Evolutionary conservation across 2,329 filamentous ascomycete genomes (phyloP), one percentile per base, ranked within the genome.

Genomic region (Trichoderma sp.): DNA sequence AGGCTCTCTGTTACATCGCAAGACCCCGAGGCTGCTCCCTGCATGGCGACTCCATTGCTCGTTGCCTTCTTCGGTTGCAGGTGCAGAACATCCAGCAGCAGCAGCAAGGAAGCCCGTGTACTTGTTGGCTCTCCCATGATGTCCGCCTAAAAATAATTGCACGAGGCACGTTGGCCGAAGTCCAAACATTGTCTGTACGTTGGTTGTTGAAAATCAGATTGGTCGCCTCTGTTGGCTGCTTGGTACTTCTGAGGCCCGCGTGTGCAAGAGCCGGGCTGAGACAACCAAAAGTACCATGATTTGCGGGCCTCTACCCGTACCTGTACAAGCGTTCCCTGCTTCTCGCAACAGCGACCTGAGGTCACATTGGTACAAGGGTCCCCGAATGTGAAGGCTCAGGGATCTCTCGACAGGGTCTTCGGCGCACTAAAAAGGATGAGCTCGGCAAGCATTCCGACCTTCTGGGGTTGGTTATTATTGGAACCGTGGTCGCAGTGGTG

Each of bases 381-480:
- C 34, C 58, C 57, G 12, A n/a, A 47, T 32, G 32, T 53, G 63
- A 39, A 56, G 30, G 60, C 21, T 21, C 68, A 63, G 43, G 64
- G 71, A 53, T 56, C 58, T 43, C 30, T 71, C 58, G 47, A 65
- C 71, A 72, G 71, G 71, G 71, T 72, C 66, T 72, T 72, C 71
- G 71, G 71, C 71, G 71, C 71, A 72, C 71, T 72, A 72, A 64
- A 70, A 61, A 64, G 21, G 58, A 72, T 71, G 71, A 65, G 71
- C 71, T 72, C 71, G 71, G 71, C 71, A 72, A 72, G 71, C 57
- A 61, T 72, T 72, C 71, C 71, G 71, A 61, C 67, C 71, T 58
- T 71, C 71, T 70, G 67, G 64, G 67, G 64, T 67, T 65, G 66
- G 57, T 72, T 70, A 72, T 71, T 71, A 63, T 71, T 72, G 71